phyloP scores from a whole-genome alignment of 768 basidiomycete genomes.

The Phylloporus rhodoxanthus region DNA sequence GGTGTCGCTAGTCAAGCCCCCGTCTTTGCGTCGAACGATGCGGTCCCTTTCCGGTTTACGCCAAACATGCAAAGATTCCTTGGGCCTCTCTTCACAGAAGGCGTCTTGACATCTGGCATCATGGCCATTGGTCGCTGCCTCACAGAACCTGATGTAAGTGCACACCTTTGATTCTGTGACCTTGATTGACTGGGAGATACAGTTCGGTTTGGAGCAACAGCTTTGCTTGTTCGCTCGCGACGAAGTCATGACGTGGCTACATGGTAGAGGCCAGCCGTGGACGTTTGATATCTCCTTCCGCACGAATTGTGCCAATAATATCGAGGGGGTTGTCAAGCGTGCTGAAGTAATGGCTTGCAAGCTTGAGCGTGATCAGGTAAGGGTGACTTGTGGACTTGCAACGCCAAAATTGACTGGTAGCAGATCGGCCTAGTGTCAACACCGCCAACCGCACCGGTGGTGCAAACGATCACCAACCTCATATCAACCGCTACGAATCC shows the following conservation, averaged over 20 bases:
- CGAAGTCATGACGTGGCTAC: slow-evolving; percentile 78
- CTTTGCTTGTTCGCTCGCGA: slow-evolving; percentile 89
- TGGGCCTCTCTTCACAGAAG: slow-evolving; percentile 84
- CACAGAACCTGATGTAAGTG: slow-evolving; percentile 81
- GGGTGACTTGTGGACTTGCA: not conserved
- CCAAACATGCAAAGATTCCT: slow-evolving; percentile 94
- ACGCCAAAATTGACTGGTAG: slow-evolving; percentile 4
- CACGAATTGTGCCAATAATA: slow-evolving; percentile 50
- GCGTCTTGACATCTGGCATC: slow-evolving; percentile 77
- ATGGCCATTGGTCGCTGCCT: slow-evolving; percentile 89
- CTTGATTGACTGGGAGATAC: slow-evolving; percentile 1
- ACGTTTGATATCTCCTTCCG: slow-evolving; percentile 56
- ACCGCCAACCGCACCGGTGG: slow-evolving; percentile 41
- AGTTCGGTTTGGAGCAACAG: slow-evolving; percentile 92
- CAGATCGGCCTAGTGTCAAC: slow-evolving; percentile 21
- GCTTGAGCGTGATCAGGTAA: slow-evolving; percentile 75
- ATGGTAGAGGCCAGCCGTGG: slow-evolving; percentile 50
- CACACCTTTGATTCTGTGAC: not conserved
- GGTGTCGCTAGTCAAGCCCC: slow-evolving; percentile 48
- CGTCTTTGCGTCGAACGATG: slow-evolving; percentile 72
- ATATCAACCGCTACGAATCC: slow-evolving; percentile 87
- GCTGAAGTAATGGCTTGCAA: slow-evolving; percentile 85
- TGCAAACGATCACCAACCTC: slow-evolving; percentile 77
- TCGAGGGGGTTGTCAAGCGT: slow-evolving; percentile 70
- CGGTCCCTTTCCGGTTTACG: slow-evolving; percentile 95